A percentile compares a stretch with the other conserved stretches of the same genome.
phyloP scores from a whole-genome alignment of 495 filamentous ascomycete genomes.

The Neurospora terricola region DNA sequence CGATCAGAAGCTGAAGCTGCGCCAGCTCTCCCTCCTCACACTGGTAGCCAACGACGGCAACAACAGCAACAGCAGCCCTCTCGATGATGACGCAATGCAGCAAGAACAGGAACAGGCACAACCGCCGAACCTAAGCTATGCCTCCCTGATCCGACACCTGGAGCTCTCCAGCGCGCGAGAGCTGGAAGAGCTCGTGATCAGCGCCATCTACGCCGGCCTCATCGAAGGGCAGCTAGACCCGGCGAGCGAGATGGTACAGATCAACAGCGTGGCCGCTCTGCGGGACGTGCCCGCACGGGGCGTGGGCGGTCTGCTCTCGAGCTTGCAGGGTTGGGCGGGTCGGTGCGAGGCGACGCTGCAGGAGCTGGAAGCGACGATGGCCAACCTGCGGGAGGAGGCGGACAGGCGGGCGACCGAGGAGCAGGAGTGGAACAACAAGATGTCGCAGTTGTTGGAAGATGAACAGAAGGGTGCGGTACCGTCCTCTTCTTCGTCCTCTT shows the following conservation, averaged over 20 bases:
- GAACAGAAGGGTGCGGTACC: slow-evolving; percentile 27
- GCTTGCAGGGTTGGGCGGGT: slow-evolving; percentile 61
- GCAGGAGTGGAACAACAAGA: slow-evolving; percentile 32
- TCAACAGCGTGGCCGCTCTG: slow-evolving; percentile 71
- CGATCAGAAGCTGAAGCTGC: slow-evolving; percentile 74
- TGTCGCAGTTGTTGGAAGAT: slow-evolving; percentile 37
- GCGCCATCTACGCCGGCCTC: slow-evolving; percentile 77
- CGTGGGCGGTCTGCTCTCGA: slow-evolving; percentile 53
- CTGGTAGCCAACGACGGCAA: slow-evolving; percentile 45
- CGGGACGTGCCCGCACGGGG: slow-evolving; percentile 66
- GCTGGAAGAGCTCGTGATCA: slow-evolving; percentile 85
- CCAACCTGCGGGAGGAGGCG: slow-evolving; percentile 43
- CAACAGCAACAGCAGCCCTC: slow-evolving; percentile 23
- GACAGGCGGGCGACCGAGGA: slow-evolving; percentile 43
- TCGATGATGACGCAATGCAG: background rate
- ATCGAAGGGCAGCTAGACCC: slow-evolving; percentile 77
- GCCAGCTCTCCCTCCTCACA: slow-evolving; percentile 78
- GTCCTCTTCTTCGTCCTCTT: background rate
- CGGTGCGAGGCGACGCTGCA: slow-evolving; percentile 66
- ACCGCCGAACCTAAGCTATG: slow-evolving; percentile 52
- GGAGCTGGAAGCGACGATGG: slow-evolving; percentile 66
- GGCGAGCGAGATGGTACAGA: slow-evolving; percentile 54
- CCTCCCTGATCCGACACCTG: slow-evolving; percentile 53
- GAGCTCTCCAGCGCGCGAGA: slow-evolving; percentile 55
- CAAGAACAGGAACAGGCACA: background rate